Conservation (phyloP, 1,284 basidiomycete species). For the Psilocybe mexicana region DNA sequence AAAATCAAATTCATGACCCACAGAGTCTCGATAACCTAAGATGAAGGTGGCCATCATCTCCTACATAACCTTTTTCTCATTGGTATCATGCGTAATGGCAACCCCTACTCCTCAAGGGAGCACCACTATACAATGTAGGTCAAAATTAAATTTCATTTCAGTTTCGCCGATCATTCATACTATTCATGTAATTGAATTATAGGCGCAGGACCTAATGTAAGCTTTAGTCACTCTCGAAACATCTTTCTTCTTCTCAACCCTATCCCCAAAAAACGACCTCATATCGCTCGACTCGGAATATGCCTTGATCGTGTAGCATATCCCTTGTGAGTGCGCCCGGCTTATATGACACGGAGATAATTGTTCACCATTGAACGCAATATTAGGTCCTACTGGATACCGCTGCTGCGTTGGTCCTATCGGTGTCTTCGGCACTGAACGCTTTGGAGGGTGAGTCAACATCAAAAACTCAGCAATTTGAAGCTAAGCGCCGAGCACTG, state of each 20-base stretch:
- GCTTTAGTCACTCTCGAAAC: background rate
- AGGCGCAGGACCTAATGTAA: slow-evolving; percentile 7
- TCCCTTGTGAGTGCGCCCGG: background rate
- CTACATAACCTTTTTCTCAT: background rate
- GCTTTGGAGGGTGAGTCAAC: background rate
- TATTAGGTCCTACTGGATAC: slow-evolving; percentile 6
- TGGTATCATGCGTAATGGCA: background rate
- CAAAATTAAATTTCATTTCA: background rate
- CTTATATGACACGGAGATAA: background rate
- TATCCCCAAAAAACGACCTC: background rate
- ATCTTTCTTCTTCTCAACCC: background rate
- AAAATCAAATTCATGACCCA: background rate
- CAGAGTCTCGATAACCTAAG: background rate
- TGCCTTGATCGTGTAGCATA: background rate
- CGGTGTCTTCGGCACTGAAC: background rate
- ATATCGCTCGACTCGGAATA: background rate
- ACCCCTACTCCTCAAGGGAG: slow-evolving; percentile 2
- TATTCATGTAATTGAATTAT: background rate
- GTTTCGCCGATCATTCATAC: background rate
- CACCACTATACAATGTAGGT: no score
- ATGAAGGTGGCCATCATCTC: background rate
- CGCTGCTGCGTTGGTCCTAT: slow-evolving; percentile 7
- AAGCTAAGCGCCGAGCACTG: no score
- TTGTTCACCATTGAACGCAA: background rate
- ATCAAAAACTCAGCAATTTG: background rate